Conservation (phyloP, 148 eudicot species). For the Camellia granthamiana region DNA sequence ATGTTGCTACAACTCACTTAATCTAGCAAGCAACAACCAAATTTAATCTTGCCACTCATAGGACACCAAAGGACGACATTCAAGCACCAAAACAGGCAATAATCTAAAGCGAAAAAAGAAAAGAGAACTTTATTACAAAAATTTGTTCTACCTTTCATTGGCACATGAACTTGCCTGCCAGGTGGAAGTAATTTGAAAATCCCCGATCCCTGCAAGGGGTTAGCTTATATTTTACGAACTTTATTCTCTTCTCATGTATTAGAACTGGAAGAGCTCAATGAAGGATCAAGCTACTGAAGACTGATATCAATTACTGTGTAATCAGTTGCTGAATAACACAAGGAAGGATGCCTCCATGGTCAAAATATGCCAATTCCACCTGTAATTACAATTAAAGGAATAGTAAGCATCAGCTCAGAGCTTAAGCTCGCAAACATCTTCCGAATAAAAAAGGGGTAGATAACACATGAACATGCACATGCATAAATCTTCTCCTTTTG, state of each 20-base stretch:
- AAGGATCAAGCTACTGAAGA: background rate
- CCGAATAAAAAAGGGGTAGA: too few species aligned
- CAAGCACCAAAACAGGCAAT: too few species aligned
- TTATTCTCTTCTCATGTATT: slow-evolving; percentile 6
- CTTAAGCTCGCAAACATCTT: too few species aligned
- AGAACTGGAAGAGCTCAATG: slow-evolving; percentile 1
- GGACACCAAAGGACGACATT: too few species aligned
- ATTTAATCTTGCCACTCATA: too few species aligned
- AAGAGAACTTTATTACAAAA: too few species aligned
- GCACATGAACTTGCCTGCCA: background rate
- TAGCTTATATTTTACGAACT: background rate
- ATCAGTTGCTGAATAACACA: slow-evolving; percentile 43
- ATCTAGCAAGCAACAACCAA: too few species aligned
- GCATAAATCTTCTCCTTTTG: too few species aligned
- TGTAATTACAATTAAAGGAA: slow-evolving; percentile 8
- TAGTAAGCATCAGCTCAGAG: background rate
- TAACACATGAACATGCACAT: too few species aligned
- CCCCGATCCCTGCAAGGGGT: background rate
- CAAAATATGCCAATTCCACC: slow-evolving; percentile 52
- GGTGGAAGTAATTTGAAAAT: too few species aligned
- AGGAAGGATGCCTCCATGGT: slow-evolving; percentile 49
- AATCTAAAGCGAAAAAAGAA: too few species aligned
- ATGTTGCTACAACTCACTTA: too few species aligned
- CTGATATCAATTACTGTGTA: slow-evolving; percentile 17
- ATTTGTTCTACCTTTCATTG: background rate